Percentiles rank a stretch among this genome's conserved stretches.
phyloP scores from a whole-genome alignment of 345 rosid genomes.

The Capsella bursapastoris region DNA sequence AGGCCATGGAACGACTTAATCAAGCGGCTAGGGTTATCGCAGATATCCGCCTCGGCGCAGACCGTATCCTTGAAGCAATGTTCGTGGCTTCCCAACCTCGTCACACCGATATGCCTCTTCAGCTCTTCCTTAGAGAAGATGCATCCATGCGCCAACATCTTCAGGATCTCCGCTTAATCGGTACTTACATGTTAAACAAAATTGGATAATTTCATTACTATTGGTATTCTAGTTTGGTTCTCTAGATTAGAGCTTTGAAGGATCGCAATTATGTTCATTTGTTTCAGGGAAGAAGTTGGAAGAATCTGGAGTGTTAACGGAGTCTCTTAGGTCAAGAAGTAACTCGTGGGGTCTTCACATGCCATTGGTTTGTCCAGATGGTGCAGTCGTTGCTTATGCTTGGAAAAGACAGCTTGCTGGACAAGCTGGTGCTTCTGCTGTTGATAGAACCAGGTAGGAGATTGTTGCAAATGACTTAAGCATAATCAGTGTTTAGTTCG shows the following conservation, averaged over 20 bases:
- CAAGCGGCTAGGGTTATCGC: constrained; percentile 91
- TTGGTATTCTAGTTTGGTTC: background rate
- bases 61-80: constrained; percentile 89
- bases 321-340: constrained; percentile 73
- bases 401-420: constrained; percentile 99
- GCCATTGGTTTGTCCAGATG: constrained; percentile 97
- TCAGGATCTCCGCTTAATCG: constrained; percentile 74
- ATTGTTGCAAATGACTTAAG: constrained; percentile 14
- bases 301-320: constrained; percentile 86
- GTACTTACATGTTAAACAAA: constrained; percentile 37
- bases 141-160: constrained; percentile 86
- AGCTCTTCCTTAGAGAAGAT: constrained; percentile 72
- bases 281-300: constrained; percentile 77
- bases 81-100: constrained; percentile 74
- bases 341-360: constrained; percentile 94
- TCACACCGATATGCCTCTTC: constrained; percentile 62
- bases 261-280: constrained; percentile 2
- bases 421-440: constrained; percentile 99
- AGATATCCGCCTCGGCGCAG: constrained; percentile 86
- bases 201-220: background rate
- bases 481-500: background rate
- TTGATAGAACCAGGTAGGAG: constrained; percentile 83
- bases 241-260: constrained; percentile 5
- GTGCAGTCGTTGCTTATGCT: constrained; percentile 96
- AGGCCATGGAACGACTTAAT: constrained; percentile 88